Conservation (phyloP, 805 yeast species). For the Lachancea meyersii region DNA sequence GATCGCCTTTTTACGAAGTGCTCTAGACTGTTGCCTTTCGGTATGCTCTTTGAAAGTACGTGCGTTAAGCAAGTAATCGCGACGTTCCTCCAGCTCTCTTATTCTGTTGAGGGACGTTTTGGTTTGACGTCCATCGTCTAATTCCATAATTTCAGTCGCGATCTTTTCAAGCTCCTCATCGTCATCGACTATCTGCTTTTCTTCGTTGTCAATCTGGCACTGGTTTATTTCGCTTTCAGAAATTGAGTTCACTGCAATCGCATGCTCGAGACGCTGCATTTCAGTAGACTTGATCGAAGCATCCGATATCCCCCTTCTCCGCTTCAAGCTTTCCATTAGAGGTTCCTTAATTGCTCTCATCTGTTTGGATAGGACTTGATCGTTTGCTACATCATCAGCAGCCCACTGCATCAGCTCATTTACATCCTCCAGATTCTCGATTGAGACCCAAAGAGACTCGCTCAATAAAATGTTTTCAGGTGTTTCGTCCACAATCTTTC, state of each 20-base stretch:
- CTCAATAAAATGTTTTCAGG: conserved; percentile 48
- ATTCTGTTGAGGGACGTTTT: conserved; percentile 21
- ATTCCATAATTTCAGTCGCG: conserved; percentile 34
- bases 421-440: conserved; percentile 56
- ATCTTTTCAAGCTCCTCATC: conserved; percentile 28
- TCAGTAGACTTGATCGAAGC: background rate
- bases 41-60: conserved; percentile 15
- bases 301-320: background rate
- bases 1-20: conserved; percentile 16
- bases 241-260: conserved; percentile 35
- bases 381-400: conserved; percentile 70
- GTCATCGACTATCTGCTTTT: conserved; percentile 4
- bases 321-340: conserved; percentile 25
- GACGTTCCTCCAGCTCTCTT: conserved; percentile 27
- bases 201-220: conserved; percentile 7
- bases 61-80: conserved; percentile 20
- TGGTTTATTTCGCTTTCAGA: conserved; percentile 29
- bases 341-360: conserved; percentile 46
- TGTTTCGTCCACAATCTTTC: conserved; percentile 63
- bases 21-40: conserved; percentile 19
- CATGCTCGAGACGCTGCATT: conserved; percentile 32
- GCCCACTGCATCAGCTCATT: conserved; percentile 57
- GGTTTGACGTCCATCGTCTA: conserved; percentile 32
- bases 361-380: conserved; percentile 59
- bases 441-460: conserved; percentile 58